Conservation (phyloP, 208 protist genomes). For the Herpetomonas samuelpessoai region DNA sequence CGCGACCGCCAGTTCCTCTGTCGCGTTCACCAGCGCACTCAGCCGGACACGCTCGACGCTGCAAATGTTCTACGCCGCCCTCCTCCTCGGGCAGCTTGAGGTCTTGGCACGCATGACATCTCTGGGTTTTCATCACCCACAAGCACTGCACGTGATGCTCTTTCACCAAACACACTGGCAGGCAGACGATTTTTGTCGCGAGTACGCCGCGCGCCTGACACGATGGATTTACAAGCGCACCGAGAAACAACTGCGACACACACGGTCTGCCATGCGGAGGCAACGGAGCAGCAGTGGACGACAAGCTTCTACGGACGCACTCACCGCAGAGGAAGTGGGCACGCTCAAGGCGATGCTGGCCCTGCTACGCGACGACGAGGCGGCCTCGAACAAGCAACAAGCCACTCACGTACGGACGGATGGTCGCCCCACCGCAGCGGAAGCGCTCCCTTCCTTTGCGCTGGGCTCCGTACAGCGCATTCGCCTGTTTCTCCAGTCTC, state of each 20-base stretch:
- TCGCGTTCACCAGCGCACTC: conserved; percentile 57
- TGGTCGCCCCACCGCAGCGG: neutral
- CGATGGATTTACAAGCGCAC: neutral
- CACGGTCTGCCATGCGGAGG: neutral
- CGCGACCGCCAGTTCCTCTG: conserved; percentile 45
- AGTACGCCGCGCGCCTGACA: neutral
- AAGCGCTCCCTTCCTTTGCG: neutral
- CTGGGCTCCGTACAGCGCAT: conserved; percentile 12
- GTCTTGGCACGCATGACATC: conserved; percentile 46
- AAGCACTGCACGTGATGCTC: conserved; percentile 61
- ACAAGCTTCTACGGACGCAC: neutral
- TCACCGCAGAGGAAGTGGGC: conserved; percentile 2
- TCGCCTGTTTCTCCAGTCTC: conserved; percentile 10
- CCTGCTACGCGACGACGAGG: conserved; percentile 2
- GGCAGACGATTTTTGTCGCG: neutral
- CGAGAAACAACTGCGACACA: neutral
- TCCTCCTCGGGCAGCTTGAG: conserved; percentile 64
- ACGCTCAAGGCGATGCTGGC: conserved; percentile 1
- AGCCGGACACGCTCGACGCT: conserved; percentile 18
- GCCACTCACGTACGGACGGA: too few species aligned
- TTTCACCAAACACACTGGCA: conserved; percentile 41
- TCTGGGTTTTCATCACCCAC: conserved; percentile 60
- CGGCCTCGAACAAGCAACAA: too few species aligned
- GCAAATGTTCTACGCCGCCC: conserved; percentile 60
- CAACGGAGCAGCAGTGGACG: neutral